These are phyloP conservation scores for Zymoseptoria tritici DNA, from an alignment of 2,329 filamentous ascomycete species.

Conservation along the genomic window DNA sequence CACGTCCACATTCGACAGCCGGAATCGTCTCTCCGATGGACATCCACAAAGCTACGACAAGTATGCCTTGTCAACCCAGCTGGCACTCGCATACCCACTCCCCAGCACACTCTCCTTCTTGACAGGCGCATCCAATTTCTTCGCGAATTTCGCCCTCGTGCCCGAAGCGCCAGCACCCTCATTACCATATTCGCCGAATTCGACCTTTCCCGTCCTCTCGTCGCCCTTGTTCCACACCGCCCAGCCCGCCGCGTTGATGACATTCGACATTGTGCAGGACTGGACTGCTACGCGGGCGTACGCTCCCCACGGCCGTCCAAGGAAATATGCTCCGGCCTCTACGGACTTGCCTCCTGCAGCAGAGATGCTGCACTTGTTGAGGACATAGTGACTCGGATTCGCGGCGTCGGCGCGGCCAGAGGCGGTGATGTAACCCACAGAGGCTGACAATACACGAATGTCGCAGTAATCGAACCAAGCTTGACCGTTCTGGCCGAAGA, in stretches of 20 bases:
- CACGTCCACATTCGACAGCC: too few relatives aligned
- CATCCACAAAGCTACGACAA: conserved; percentile 3
- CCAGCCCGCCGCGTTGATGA: conserved; percentile 57
- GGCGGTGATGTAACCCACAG: conserved; percentile 39
- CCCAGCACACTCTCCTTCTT: conserved; percentile 42
- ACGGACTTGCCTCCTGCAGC: conserved; percentile 36
- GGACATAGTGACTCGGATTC: conserved; percentile 46
- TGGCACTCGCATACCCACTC: conserved; percentile 29
- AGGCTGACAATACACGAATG: conserved; percentile 40
- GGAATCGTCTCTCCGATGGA: too few relatives aligned
- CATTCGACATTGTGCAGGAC: conserved; percentile 43
- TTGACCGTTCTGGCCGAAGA: conserved; percentile 48
- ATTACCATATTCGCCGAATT: conserved; percentile 55
- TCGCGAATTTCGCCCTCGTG: conserved; percentile 45
- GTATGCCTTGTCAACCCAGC: conserved; percentile 41
- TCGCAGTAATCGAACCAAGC: conserved; percentile 47
- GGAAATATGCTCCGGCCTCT: conserved; percentile 37
- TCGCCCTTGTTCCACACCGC: conserved; percentile 45
- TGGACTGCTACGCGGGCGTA: conserved; percentile 49
- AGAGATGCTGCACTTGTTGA: conserved; percentile 46
- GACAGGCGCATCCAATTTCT: conserved; percentile 35
- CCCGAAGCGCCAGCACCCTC: conserved; percentile 50
- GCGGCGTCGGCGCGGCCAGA: conserved; percentile 35
- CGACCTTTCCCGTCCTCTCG: conserved; percentile 45
- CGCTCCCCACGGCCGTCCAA: conserved; percentile 48